Evolutionary conservation across 441 rosid genomes (phyloP).

Genomic region (Melastoma candidum): DNA sequence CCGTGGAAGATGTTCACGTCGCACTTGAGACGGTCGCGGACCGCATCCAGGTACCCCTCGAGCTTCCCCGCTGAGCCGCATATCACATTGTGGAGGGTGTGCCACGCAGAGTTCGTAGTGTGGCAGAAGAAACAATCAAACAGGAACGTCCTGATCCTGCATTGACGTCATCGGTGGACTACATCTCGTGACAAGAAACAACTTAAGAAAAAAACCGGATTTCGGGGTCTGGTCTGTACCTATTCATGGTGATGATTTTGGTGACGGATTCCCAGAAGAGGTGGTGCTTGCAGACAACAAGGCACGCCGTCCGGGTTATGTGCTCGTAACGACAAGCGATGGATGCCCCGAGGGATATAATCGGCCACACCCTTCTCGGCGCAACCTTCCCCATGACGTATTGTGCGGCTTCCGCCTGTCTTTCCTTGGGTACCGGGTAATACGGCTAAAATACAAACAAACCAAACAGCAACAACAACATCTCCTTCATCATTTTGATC

Average conservation of each 20-base stretch:
- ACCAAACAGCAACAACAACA: too few relatives aligned
- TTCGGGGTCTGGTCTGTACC: too few relatives aligned
- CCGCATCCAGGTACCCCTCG: constrained; percentile 53
- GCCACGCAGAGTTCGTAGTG: constrained; percentile 93
- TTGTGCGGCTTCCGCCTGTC: constrained; percentile 10
- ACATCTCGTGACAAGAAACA: constrained; percentile 3
- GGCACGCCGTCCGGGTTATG: constrained; percentile 14
- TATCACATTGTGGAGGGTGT: constrained; percentile 89
- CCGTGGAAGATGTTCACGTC: constrained; percentile 78
- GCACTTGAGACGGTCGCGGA: constrained; percentile 49
- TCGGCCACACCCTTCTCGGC: constrained; percentile 17
- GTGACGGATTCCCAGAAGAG: constrained; percentile 14
- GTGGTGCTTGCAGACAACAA: constrained; percentile 20
- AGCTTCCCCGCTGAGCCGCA: constrained; percentile 83
- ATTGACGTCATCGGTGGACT: not conserved
- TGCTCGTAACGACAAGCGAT: constrained; percentile 19
- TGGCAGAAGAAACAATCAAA: constrained; percentile 89
- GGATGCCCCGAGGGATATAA: constrained; percentile 15
- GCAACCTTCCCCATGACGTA: constrained; percentile 17
- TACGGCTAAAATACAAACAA: constrained; percentile 6
- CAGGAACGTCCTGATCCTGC: constrained; percentile 71
- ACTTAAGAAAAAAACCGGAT: too few relatives aligned
- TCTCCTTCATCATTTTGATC: too few relatives aligned
- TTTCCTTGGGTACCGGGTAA: constrained; percentile 15
- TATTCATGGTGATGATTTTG: not conserved